Base-by-base conservation (phyloP, 1,139 yeast species). In the Blastobotrys apis region DNA sequence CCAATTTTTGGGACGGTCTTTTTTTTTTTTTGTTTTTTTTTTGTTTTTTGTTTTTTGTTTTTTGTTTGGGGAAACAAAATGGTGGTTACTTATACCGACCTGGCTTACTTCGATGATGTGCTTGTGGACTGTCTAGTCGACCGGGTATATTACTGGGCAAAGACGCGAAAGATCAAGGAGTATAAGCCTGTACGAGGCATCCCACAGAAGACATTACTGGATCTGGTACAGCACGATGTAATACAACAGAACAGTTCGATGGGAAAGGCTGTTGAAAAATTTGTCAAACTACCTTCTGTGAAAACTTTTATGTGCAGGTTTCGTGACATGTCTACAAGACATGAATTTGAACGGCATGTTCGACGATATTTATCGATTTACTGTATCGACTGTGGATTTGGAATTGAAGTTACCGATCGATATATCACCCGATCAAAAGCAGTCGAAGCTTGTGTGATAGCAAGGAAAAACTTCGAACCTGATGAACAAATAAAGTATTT, bases 91-190 rank as follows among this genome's bases (percentile, higher is more conserved):
- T 55, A 55, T 43, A 49, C 53, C 27, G 64, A 77, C 66, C 73
- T 75, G 64, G 80, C 84, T 47, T 75, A 73, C 57, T 74, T 78
- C 58, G 73, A 69, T 54, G 72, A 69, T 51, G 61, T 65, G 45
- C 53, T 67, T 30, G 67, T 69, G 5, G 62, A 62, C 47, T 62
- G 67, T 37, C 53, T 69, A 12, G 50, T 69, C 13, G 72, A 69
- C 47, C 53, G 62, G 40, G 48, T 62, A 3, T 50, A 53, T 44
- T 68, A 60, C 47, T 67, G 72, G 69, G 59, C 64, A n/a, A 48
- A 53, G 30, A 57, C 65, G 12, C 54, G 72, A 33, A 68, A 69
- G 45, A 61, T 68, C 9, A 51, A 61, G 13, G 59, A 56, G 5
- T 55, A 59, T 32, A 59, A 53, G 39, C 60, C 59, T 16, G 47